phyloP scores from a whole-genome alignment of 1,139 yeast genomes.

The Oligophagozyma castellii region DNA sequence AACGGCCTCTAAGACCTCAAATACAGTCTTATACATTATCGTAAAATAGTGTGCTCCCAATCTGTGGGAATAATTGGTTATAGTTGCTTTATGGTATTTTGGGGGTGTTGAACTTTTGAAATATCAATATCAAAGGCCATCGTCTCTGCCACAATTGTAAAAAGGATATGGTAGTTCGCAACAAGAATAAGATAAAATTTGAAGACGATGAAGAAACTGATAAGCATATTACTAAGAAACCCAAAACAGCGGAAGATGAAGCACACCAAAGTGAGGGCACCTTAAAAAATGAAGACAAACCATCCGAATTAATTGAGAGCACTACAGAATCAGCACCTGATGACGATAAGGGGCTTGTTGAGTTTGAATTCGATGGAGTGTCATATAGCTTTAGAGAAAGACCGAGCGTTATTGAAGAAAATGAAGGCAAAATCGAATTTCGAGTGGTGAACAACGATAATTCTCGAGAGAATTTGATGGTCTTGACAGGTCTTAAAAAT shows the following conservation, averaged over 20 bases:
- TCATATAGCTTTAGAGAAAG: constrained; percentile 78
- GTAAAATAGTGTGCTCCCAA: too few species aligned
- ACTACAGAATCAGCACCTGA: too few species aligned
- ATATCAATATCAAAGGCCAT: too few species aligned
- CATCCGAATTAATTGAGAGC: too few species aligned
- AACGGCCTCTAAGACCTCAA: too few species aligned
- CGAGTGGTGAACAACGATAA: constrained; percentile 94
- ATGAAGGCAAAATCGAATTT: constrained; percentile 83
- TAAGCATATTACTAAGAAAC: constrained; percentile 2
- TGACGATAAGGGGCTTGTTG: constrained; percentile 33
- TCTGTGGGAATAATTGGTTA: too few species aligned
- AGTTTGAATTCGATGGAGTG: constrained; percentile 62
- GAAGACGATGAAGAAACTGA: constrained; percentile 2
- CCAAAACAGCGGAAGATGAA: constrained; percentile 2
- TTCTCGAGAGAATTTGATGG: constrained; percentile 73
- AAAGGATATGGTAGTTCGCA: too few species aligned
- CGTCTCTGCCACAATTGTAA: too few species aligned
- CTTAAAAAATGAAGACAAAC: constrained; percentile 17
- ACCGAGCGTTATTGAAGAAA: constrained; percentile 87
- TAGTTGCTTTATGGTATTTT: too few species aligned
- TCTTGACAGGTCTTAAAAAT: constrained; percentile 85
- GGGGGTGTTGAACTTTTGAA: too few species aligned
- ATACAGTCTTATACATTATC: too few species aligned
- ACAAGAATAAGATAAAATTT: too few species aligned
- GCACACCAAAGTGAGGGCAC: constrained; percentile 7